Evolutionary conservation across 768 basidiomycete species (phyloP), one percentile per base, ranked within the genome.

Genomic region (Vishniacozyma victoriae): DNA sequence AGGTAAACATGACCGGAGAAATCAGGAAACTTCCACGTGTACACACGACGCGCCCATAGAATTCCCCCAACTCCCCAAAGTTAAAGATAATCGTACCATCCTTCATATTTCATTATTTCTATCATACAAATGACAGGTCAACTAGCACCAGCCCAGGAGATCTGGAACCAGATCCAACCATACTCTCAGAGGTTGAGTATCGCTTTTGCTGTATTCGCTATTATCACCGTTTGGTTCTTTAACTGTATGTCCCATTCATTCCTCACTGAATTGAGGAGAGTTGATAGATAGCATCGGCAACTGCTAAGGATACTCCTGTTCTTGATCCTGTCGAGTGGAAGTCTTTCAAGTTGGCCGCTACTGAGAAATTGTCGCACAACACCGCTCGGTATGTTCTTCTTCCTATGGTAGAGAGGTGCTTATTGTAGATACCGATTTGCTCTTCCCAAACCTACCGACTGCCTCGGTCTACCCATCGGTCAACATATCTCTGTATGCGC

Each of bases 401-500:
- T 36, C 35, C 31, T 3, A 12, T 35, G 15, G 7, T 26, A 3
- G 12, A n/a, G 14, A 3, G 12, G 41, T 52, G 43, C 35, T 31
- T 37, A 36, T 44, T 31, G 35, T 64, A 95, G 92, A 60, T 96
- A 97, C 78, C 90, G 90, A 49, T 95, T 95, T 73, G 82, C 78
- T 19, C 79, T 96, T 15, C 87, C 88, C 26, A 76, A 78, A 54
- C 64, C 79, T 7, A 78, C 81, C 26, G 85, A 87, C 67, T 76
- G 84, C 43, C 84, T 99, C 14, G 93, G 93, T 48, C 83, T 99
- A 3, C 95, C 95, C 49, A 83, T 90, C 56, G 95, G 95, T 42
- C 90, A 96, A 75, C 95, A 99, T 78, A 88, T 99, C 63, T 84
- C 87, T 41, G 79, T 99, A 46, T 80, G 82, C 18, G 91, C 93